A percentile compares a stretch with the other conserved stretches of the same genome.
Conservation (phyloP, 1,284 basidiomycete species). For the Kwoniella shivajii region DNA sequence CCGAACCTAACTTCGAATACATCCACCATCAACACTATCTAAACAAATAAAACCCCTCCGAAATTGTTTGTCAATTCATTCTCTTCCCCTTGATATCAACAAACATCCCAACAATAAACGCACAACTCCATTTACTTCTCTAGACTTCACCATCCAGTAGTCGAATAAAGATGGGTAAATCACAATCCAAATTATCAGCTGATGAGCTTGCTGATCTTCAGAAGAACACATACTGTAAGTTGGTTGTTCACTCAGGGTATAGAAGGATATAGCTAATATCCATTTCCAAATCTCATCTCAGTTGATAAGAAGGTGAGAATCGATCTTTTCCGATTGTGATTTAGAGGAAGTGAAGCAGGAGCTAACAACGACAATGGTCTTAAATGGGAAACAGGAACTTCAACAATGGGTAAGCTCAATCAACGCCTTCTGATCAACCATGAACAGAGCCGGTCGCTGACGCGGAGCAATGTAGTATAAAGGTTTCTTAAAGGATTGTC, state of each 20-base stretch:
- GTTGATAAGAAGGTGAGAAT: slow-evolving; percentile 84
- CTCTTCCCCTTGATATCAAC: too few species aligned
- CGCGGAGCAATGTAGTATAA: slow-evolving; percentile 70
- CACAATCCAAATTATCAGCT: slow-evolving; percentile 91
- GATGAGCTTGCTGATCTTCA: slow-evolving; percentile 95
- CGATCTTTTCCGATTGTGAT: not conserved
- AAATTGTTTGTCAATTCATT: too few species aligned
- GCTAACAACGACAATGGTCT: not conserved
- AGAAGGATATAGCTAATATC: slow-evolving; percentile 6
- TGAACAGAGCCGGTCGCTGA: not conserved
- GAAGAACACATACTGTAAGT: slow-evolving; percentile 97
- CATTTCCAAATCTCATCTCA: slow-evolving; percentile 55
- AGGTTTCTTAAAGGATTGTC: slow-evolving; percentile 98
- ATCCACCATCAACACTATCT: too few species aligned
- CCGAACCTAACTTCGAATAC: too few species aligned
- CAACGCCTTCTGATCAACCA: not conserved
- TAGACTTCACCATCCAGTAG: not conserved
- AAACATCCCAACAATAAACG: not conserved
- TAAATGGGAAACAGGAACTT: slow-evolving; percentile 64
- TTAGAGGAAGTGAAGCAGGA: not conserved
- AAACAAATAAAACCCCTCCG: too few species aligned
- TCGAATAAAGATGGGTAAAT: slow-evolving; percentile 74
- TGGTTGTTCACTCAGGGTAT: slow-evolving; percentile 11
- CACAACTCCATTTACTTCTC: not conserved
- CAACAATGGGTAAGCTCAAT: slow-evolving; percentile 79